Percentiles rank a stretch among this genome's conserved stretches.
These are phyloP conservation scores for Histomonas meleagridis DNA, from an alignment of 208 protist species.

Conservation along the genomic window DNA sequence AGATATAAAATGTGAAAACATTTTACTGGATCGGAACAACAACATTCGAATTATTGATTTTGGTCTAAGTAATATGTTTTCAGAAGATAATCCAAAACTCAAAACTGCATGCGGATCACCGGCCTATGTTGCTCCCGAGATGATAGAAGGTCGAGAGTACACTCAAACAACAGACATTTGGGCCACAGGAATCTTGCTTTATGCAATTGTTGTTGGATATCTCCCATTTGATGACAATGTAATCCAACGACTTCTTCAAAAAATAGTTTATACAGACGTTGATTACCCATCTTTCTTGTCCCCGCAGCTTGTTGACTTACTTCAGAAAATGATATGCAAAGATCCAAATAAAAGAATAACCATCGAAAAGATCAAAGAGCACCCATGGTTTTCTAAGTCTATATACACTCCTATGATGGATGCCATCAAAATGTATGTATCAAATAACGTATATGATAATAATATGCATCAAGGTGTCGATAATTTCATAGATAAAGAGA, in stretches of 20 bases:
- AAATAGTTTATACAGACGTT: background rate
- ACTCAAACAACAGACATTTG: background rate
- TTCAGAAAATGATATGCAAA: conserved; percentile 36
- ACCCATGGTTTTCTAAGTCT: conserved; percentile 38
- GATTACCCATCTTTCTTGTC: background rate
- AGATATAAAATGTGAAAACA: conserved; percentile 42
- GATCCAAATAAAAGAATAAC: conserved; percentile 38
- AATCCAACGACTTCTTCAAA: background rate
- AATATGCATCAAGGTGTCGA: background rate
- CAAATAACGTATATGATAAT: background rate
- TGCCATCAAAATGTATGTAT: no score
- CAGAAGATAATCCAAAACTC: conserved; percentile 24
- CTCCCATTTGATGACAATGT: background rate
- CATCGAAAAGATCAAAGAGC: conserved; percentile 36
- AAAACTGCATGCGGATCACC: conserved; percentile 41
- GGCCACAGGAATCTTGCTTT: background rate
- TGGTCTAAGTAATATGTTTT: conserved; percentile 33
- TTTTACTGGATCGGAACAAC: conserved; percentile 30
- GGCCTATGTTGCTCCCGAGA: conserved; percentile 40
- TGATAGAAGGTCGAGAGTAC: conserved; percentile 35
- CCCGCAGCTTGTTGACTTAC: conserved; percentile 8
- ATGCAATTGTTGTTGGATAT: background rate
- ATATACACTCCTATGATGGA: background rate
- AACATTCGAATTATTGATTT: conserved; percentile 42
- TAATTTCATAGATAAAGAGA: background rate